A percentile compares a stretch with the other conserved stretches of the same genome.
These are phyloP conservation scores for Hydrangea macrophylla DNA, from an alignment of 148 eudicot species.

Conservation along the genomic window DNA sequence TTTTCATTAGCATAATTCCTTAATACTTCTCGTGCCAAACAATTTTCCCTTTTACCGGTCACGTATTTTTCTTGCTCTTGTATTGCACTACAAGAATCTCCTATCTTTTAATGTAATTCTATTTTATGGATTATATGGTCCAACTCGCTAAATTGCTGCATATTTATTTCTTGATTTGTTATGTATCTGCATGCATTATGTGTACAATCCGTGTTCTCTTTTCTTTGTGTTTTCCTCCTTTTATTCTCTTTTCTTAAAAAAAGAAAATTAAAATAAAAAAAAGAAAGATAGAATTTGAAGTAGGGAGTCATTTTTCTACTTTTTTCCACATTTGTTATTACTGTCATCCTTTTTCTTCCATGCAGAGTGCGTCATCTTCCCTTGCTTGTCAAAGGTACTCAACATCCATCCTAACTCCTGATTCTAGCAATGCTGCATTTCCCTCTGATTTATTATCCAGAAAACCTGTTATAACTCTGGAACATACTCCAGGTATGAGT, in stretches of 20 bases:
- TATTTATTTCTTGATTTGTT: not conserved
- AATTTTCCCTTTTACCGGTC: too few species aligned
- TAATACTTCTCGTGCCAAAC: too few species aligned
- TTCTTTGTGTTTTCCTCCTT: not conserved
- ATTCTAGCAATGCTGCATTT: conserved; percentile 54
- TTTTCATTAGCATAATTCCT: too few species aligned
- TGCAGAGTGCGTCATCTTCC: conserved; percentile 25
- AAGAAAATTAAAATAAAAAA: too few species aligned
- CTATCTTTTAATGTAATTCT: too few species aligned
- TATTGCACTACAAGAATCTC: too few species aligned
- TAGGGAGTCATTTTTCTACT: not conserved
- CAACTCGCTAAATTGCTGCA: too few species aligned
- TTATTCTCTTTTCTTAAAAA: not conserved
- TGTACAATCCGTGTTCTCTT: not conserved
- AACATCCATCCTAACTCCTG: conserved; percentile 59
- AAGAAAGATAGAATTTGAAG: not conserved
- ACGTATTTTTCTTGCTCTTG: too few species aligned
- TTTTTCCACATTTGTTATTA: not conserved
- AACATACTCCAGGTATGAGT: conserved; percentile 55
- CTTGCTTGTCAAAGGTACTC: conserved; percentile 49
- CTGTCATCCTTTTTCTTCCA: not conserved
- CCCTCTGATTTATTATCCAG: conserved; percentile 61
- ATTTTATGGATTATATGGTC: too few species aligned
- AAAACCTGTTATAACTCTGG: conserved; percentile 43
- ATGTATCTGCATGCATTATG: not conserved